Percentiles rank a stretch among this genome's conserved stretches.
Conservation (phyloP, 2,329 filamentous ascomycete genomes). For the Blumeria graminis region DNA sequence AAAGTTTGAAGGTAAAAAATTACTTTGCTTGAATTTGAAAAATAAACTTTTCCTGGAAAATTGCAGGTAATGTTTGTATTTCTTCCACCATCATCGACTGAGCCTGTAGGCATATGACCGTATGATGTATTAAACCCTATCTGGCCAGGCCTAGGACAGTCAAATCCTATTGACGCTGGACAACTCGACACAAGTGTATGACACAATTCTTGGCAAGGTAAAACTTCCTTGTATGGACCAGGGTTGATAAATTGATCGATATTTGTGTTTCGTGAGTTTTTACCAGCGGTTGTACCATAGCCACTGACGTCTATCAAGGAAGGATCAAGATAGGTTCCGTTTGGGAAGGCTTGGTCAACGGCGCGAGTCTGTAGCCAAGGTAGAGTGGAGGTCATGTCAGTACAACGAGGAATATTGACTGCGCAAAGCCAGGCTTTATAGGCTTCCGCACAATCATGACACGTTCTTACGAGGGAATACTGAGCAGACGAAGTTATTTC, state of each 20-base stretch:
- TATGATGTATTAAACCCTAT: constrained; percentile 25
- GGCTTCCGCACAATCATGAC: constrained; percentile 48
- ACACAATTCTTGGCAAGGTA: constrained; percentile 75
- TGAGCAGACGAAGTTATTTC: constrained; percentile 46
- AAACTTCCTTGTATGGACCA: constrained; percentile 79
- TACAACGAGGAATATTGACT: constrained; percentile 76
- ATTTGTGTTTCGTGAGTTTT: constrained; percentile 35
- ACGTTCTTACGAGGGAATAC: constrained; percentile 62
- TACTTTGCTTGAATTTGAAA: constrained; percentile 10
- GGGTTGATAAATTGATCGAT: constrained; percentile 53
- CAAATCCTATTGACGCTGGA: constrained; percentile 50
- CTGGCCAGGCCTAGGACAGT: constrained; percentile 33
- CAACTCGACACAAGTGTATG: constrained; percentile 69
- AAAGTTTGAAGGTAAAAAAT: too few species aligned
- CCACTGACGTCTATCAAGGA: constrained; percentile 18
- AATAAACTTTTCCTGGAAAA: constrained; percentile 34
- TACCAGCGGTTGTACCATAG: not conserved
- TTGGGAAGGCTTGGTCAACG: constrained; percentile 42
- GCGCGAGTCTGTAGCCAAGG: constrained; percentile 38
- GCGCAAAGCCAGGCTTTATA: constrained; percentile 95
- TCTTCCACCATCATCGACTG: constrained; percentile 12
- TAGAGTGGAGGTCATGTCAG: constrained; percentile 43
- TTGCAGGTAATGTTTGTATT: constrained; percentile 25
- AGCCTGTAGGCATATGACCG: constrained; percentile 14
- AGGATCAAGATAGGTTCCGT: constrained; percentile 30